Evolutionary conservation across 352 stramenopile genomes (phyloP), one percentile per base, ranked within the genome.

Genomic region (Proteromonas lacertae): DNA sequence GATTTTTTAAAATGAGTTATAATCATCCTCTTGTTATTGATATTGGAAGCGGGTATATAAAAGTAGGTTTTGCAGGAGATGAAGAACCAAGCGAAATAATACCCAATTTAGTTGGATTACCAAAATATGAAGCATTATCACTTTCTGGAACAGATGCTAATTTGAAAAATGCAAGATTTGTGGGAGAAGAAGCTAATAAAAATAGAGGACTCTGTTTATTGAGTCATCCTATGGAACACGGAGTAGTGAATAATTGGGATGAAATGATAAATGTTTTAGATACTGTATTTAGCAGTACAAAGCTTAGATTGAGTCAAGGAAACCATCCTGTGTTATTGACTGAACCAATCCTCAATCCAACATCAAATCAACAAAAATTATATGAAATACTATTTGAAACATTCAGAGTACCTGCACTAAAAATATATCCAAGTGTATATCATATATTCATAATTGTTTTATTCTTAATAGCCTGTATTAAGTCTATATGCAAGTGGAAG

Each of bases 311-410:
- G 81, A 2, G 51, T 59, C 4, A 56, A 60, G 71, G 83, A 41
- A 69, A 84, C 42, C 69, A 87, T 49, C 66, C 71, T 7, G 66
- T 90, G 33, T 57, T 89, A 33, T 53, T 87, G 10, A 87, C 71
- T 10, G 74, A 90, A 58, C 63, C 77, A 19, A 78, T 80, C 0
- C 52, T 93, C 5, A 94, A 92, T 52, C 69, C 71, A 6, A 69
- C 72, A 44, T 60, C 57, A 16, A 86, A 90, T 55, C 60, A 76
- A n/a, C 66, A 90, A 38, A 59, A 72, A 46, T 69, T 73, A 44
- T 75, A 73, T 12, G 66, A 92, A 58, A 70, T 92, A 43, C 76
- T 92, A 50, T 92, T 93, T 47, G 79, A 93, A 59, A 72, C 64
- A 1, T 89, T 91, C 44, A 73, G 73, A 47, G 66, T 78, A 39